A percentile compares a stretch with the other conserved stretches of the same genome.
Conservation (phyloP, 129 eudicot species). For the Arctium lappa region DNA sequence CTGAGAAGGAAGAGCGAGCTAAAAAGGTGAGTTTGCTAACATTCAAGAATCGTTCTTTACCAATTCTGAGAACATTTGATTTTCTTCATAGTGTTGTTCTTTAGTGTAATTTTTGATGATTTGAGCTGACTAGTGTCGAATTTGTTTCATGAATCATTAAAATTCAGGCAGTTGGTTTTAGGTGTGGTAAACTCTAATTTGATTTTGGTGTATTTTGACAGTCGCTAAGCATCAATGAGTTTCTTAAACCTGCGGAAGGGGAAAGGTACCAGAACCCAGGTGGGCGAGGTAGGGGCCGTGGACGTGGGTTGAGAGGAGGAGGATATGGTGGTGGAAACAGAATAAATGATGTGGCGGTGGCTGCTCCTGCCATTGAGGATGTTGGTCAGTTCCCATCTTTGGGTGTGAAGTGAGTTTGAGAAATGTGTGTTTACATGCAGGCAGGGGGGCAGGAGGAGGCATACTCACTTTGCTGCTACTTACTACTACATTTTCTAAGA, state of each 20-base stretch:
- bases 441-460: too few species aligned
- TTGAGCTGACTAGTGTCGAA: too few species aligned
- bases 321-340: constrained; percentile 42
- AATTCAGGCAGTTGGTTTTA: too few species aligned
- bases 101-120: neutral
- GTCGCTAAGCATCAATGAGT: constrained; percentile 36
- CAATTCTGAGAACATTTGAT: neutral
- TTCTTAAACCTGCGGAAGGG: constrained; percentile 46
- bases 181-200: neutral
- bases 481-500: constrained; percentile 18
- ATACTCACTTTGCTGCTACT: neutral
- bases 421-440: neutral
- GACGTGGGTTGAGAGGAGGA: constrained; percentile 62
- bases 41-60: neutral
- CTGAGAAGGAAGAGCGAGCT: constrained; percentile 36
- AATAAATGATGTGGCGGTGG: constrained; percentile 15
- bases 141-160: neutral
- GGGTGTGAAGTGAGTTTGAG: constrained; percentile 50
- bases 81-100: neutral
- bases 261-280: constrained; percentile 55
- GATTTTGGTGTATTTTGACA: neutral
- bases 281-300: constrained; percentile 66
- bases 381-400: constrained; percentile 72
- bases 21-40: constrained; percentile 32
- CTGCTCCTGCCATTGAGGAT: constrained; percentile 74